Evolutionary conservation across 1,284 basidiomycete genomes (phyloP), one percentile per base, ranked within the genome.

Genomic region (Anthracocystis setariae): DNA sequence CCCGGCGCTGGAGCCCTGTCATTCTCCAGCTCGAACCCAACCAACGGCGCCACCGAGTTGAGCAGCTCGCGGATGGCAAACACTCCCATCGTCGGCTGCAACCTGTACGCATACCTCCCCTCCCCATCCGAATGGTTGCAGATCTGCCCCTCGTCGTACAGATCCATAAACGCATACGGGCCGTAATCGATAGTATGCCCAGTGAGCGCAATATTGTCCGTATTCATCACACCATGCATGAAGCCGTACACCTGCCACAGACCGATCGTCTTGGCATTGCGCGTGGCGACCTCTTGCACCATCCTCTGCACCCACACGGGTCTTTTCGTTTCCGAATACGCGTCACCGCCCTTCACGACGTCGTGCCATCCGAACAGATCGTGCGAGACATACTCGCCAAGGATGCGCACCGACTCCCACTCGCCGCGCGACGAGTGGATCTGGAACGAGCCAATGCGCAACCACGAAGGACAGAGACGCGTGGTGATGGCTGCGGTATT

Each of bases 371-470:
- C 56, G 42, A 78, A 79, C 5, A 78, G 88, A 72, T 95, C 92
- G 60, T 89, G 83, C 2, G 95, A 87, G 45, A 96, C 85, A 46
- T 87, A 86, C 79, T 83, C 76, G 35, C 79, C 82, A 15, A 84
- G 66, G 23, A 83, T 76, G 42, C 91, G 91, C 88, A 92, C 37
- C 86, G 86, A 54, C 86, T 85, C 21, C 86, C 88, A 52, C 85
- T 85, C 50, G 75, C 49, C 55, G 59, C 51, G 82, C 53, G 84
- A 8, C 90, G 90, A 92, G 49, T 94, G 85, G 0, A 92, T 91
- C 81, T 97, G 90, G 77, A 96, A 96, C 64, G 88, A 91, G 29
- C 96, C 95, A 60, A 98, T 91, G 25, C 95, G 90, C 45, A 98
- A 85, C 86, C 97, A 98, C 2, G 91, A 91, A 0, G 92, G 91